phyloP scores from a whole-genome alignment of 2,329 filamentous ascomycete genomes.

The Apiospora aurea region DNA sequence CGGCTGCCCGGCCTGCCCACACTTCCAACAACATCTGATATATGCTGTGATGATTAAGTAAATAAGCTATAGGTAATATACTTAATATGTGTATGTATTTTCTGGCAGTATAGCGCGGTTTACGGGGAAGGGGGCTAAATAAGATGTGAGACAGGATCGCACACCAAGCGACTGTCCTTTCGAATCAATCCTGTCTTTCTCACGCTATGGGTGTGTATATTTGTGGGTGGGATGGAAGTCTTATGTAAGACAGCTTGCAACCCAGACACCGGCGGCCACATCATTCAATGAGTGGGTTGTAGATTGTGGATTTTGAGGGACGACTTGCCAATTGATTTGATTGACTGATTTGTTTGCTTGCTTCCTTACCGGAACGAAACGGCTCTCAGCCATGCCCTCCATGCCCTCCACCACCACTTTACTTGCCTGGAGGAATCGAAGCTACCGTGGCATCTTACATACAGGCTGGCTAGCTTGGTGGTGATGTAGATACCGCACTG shows the following conservation, averaged over 20 bases:
- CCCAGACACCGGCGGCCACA: constrained; percentile 4
- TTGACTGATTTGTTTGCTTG: constrained; percentile 2
- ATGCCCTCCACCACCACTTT: background rate
- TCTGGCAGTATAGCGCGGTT: constrained; percentile 20
- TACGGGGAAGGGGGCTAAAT: background rate
- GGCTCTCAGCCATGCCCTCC: constrained; percentile 10
- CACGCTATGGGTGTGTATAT: background rate
- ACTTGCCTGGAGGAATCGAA: background rate
- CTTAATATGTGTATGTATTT: background rate
- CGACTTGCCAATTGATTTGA: background rate
- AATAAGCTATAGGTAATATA: background rate
- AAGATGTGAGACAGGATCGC: constrained; percentile 16
- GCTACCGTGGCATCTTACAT: constrained; percentile 17
- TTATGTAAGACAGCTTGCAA: constrained; percentile 17
- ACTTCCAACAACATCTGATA: background rate
- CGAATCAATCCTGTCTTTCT: constrained; percentile 2
- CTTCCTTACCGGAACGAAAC: constrained; percentile 1
- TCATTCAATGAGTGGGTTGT: background rate
- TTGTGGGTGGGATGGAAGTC: background rate
- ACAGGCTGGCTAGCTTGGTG: background rate
- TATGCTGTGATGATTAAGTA: constrained; percentile 1
- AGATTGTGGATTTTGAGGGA: background rate
- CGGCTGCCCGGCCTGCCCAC: background rate
- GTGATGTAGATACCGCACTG: constrained; percentile 6
- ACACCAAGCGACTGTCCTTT: background rate